Evolutionary conservation across 805 yeast genomes (phyloP).

Genomic region (Saccharomycopsis olivae): DNA sequence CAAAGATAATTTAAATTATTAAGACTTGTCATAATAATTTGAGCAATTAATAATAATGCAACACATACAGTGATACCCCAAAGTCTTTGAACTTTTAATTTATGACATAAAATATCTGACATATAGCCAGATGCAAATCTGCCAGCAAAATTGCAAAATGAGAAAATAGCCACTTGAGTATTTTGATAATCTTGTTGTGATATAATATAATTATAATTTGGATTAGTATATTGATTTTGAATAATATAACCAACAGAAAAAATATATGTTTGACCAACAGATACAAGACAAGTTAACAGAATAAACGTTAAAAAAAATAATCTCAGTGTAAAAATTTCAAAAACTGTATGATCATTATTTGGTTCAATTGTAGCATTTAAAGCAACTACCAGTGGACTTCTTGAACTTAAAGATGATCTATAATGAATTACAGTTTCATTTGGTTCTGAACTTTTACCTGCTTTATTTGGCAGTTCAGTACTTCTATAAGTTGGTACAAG

Average conservation of each 20-base stretch:
- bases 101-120: constrained; percentile 49
- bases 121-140: constrained; percentile 46
- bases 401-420: not conserved
- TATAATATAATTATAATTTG: constrained; percentile 6
- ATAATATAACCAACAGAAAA: constrained; percentile 69
- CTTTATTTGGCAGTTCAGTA: not conserved
- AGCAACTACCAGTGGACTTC: not conserved
- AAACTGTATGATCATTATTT: not conserved
- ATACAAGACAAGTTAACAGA: constrained; percentile 8
- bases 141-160: constrained; percentile 15
- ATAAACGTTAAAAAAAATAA: constrained; percentile 11
- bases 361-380: not conserved
- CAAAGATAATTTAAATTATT: constrained; percentile 33
- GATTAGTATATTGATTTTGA: constrained; percentile 28
- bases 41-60: constrained; percentile 28
- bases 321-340: constrained; percentile 11
- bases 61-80: constrained; percentile 49
- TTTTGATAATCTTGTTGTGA: constrained; percentile 11
- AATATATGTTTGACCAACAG: constrained; percentile 58
- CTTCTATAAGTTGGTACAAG: constrained; percentile 4
- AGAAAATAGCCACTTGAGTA: constrained; percentile 14
- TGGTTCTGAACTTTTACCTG: not conserved
- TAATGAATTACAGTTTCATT: constrained; percentile 2
- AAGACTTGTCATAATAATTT: constrained; percentile 26
- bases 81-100: constrained; percentile 42